Percentiles rank a stretch among this genome's conserved stretches.
Conservation (phyloP, 805 yeast species). For the Lipomyces lipofer region DNA sequence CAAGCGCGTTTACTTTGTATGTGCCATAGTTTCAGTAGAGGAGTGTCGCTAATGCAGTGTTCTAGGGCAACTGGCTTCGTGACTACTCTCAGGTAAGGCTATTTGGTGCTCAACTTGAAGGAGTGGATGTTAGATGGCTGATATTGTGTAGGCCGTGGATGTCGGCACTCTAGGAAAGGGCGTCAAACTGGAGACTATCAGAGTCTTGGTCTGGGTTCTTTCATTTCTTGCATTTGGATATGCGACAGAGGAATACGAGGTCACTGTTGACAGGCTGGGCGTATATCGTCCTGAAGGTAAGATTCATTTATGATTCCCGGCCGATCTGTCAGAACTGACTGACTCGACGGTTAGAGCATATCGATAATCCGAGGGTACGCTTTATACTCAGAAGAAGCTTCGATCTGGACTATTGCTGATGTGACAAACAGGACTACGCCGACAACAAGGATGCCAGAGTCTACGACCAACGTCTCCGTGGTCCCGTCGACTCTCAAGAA, state of each 20-base stretch:
- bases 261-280: constrained; percentile 33
- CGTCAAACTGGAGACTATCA: constrained; percentile 25
- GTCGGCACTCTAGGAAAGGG: constrained; percentile 31
- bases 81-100: constrained; percentile 32
- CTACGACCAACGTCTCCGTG: constrained; percentile 30
- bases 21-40: no score
- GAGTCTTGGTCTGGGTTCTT: constrained; percentile 32
- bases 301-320: neutral
- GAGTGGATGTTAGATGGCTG: neutral
- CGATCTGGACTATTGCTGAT: no score
- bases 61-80: constrained; percentile 34
- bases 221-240: constrained; percentile 33
- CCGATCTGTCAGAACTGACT: neutral
- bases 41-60: neutral
- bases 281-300: constrained; percentile 31
- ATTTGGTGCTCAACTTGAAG: no score
- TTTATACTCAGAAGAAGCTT: neutral
- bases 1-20: constrained; percentile 32
- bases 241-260: constrained; percentile 35
- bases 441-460: constrained; percentile 30
- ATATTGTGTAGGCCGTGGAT: constrained; percentile 28
- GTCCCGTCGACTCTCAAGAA: constrained; percentile 31
- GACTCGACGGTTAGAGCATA: constrained; percentile 29
- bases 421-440: constrained; percentile 25
- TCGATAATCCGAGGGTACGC: constrained; percentile 31